Conservation (phyloP, 1,284 basidiomycete genomes). For the Ceratobasidium sp. region DNA sequence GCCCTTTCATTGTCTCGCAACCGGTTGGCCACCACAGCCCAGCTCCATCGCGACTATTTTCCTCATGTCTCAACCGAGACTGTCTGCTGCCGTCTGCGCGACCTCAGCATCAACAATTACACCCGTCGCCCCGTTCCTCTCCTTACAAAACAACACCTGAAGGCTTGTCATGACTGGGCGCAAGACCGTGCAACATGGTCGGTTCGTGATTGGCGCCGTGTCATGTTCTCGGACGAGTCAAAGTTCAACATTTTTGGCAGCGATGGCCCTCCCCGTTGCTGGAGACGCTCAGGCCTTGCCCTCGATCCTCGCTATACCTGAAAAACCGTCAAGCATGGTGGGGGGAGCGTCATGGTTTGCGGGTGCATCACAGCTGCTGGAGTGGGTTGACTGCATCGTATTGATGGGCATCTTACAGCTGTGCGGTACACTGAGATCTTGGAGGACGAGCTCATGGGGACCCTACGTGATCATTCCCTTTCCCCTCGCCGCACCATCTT, state of each 20-base stretch:
- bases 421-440: constrained; percentile 7
- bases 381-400: background rate
- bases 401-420: background rate
- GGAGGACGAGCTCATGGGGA: background rate
- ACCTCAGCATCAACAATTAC: constrained; percentile 2
- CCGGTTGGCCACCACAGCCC: background rate
- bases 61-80: constrained; percentile 2
- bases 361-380: background rate
- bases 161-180: constrained; percentile 3
- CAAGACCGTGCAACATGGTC: constrained; percentile 27
- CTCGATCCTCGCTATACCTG: background rate
- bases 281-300: background rate
- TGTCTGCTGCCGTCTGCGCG: background rate
- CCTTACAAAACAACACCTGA: background rate
- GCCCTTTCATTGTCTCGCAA: background rate
- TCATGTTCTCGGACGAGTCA: constrained; percentile 14
- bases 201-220: background rate
- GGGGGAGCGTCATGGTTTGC: constrained; percentile 18
- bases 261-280: constrained; percentile 1
- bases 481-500: background rate
- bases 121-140: background rate
- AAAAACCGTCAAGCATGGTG: constrained; percentile 19
- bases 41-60: constrained; percentile 17
- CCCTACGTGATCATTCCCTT: background rate
- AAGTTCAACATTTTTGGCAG: constrained; percentile 8